These are phyloP conservation scores for Cyclocybe cylindracea DNA, from an alignment of 768 basidiomycete species.

Conservation along the genomic window DNA sequence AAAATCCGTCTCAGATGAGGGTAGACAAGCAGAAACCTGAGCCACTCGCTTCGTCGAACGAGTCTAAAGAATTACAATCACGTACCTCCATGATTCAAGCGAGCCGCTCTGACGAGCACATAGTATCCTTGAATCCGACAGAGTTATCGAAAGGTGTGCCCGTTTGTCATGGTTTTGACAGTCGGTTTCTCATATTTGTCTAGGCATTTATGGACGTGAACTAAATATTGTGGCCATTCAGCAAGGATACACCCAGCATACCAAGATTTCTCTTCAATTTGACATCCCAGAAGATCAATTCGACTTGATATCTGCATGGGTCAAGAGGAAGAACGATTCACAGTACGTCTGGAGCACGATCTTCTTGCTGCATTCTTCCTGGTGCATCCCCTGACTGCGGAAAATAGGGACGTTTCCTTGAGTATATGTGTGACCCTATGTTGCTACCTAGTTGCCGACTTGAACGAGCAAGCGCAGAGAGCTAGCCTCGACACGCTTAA, in stretches of 20 bases:
- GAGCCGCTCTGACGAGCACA: no score
- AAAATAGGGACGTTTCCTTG: constrained; percentile 2
- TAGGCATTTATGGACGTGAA: constrained; percentile 14
- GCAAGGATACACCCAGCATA: constrained; percentile 17
- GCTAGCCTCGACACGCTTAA: constrained; percentile 28
- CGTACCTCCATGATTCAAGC: no score
- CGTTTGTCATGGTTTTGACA: no score
- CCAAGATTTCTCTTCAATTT: constrained; percentile 22
- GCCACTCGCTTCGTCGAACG: no score
- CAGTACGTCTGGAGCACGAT: neutral
- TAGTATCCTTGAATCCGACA: no score
- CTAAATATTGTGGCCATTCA: constrained; percentile 23
- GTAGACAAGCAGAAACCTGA: no score
- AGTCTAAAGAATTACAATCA: no score
- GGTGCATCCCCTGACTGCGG: neutral
- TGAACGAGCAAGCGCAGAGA: constrained; percentile 9
- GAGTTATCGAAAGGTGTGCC: no score
- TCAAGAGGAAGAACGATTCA: neutral
- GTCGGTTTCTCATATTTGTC: neutral
- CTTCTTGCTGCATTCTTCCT: neutral
- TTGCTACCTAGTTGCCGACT: constrained; percentile 38
- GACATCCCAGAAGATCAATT: constrained; percentile 21
- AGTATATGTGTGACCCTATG: constrained; percentile 47
- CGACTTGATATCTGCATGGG: constrained; percentile 14
- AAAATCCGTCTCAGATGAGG: no score